Base-by-base conservation (phyloP, 768 basidiomycete species). In the Lactarius sp. region DNA sequence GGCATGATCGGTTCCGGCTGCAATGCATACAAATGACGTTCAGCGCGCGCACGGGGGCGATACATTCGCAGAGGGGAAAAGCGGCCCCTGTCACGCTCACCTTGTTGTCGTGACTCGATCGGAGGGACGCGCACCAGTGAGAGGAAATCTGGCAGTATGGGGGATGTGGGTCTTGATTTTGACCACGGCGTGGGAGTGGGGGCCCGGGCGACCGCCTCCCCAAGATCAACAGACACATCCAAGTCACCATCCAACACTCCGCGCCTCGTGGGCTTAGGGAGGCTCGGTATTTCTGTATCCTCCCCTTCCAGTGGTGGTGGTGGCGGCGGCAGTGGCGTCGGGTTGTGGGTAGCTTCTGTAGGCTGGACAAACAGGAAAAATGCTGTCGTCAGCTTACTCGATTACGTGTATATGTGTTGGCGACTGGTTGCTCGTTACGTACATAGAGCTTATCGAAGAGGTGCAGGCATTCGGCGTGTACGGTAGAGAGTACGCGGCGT, bases 391-490 rank as follows among this genome's bases (percentile, higher is more conserved):
- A 27, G 6, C 27, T n/a, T 46, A 44, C 44, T 41, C 20, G 37
- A 18, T 18, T 14, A 16, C 31, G 1, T 10, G 20, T 31, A 39
- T 14, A 37, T n/a, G 34, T 18, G 27, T 4, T 7, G 52, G 6
- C 7, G n/a, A 22, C 34, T 18, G 12, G 20, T 6, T 22, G n/a
- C 14, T 37, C 4, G 41, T 20, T 31, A 60, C 67, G 34, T 52
- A 68, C 67, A 49, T 68, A 39, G 39, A 68, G 20, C 13, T 10
- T 52, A 2, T 41, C 8, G 9, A 62, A 10, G 4, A 68, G 36
- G 9, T 36, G 50, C 33, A 54, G 33, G 31, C 58, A 62, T 49
- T 66, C 65, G 6, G 36, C 13, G 20, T 62, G 56, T 34, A 66
- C 27, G 7, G 42, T 27, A 9, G 50, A 56, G 14, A 67, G 41